phyloP scores from a whole-genome alignment of 768 basidiomycete genomes.

The Trametes meyenii region DNA sequence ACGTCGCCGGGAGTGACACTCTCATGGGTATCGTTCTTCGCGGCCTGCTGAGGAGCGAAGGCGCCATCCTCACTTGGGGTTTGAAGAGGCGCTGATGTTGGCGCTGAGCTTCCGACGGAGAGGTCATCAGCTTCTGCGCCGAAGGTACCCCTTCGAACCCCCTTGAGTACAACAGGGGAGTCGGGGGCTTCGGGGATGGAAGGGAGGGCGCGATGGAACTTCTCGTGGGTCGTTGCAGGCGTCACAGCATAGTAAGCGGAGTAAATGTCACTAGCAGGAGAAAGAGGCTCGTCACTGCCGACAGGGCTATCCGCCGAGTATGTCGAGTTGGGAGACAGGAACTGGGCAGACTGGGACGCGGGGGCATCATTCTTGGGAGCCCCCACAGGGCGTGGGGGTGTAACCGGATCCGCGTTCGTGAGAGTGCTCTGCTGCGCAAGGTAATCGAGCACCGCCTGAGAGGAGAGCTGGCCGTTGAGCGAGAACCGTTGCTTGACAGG shows the following conservation, averaged over 20 bases:
- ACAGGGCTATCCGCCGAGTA: conserved; percentile 9
- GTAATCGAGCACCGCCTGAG: conserved; percentile 14
- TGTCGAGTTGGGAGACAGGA: conserved; percentile 1
- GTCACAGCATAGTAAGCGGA: conserved; percentile 19
- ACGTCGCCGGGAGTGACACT: conserved; percentile 9
- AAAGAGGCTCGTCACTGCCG: conserved; percentile 16
- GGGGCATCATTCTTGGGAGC: not conserved
- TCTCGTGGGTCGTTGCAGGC: conserved; percentile 1
- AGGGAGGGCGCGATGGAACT: conserved; percentile 16
- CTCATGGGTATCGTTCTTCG: not conserved
- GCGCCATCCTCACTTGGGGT: conserved; percentile 18
- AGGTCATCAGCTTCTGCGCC: conserved; percentile 4
- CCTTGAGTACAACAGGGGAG: conserved; percentile 4
- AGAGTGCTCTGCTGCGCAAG: conserved; percentile 16
- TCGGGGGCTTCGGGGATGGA: conserved; percentile 23
- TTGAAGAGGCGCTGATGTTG: conserved; percentile 13
- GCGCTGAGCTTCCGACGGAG: conserved; percentile 11
- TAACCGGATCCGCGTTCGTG: conserved; percentile 9
- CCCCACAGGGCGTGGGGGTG: not conserved
- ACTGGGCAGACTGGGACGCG: conserved; percentile 5
- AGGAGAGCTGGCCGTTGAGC: conserved; percentile 15
- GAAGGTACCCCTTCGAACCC: conserved; percentile 15
- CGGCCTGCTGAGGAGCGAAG: conserved; percentile 2
- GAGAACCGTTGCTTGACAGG: conserved; percentile 24
- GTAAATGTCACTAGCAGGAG: conserved; percentile 22